These are phyloP conservation scores for Hyaloperonospora brassicae DNA, from an alignment of 352 stramenopile genomes.

Conservation along the genomic window DNA sequence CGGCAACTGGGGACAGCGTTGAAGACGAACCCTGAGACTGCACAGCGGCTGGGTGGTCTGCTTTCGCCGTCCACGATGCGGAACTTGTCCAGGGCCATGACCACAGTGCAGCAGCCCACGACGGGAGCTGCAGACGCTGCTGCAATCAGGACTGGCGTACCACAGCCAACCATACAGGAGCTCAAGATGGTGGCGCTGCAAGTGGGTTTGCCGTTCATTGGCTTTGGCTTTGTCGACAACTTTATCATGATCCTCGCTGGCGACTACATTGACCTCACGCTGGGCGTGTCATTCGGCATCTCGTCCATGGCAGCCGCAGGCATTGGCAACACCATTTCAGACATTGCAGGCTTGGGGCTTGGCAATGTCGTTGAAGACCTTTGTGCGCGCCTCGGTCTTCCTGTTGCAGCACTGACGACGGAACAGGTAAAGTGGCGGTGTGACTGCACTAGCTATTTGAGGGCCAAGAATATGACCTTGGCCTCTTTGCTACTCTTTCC, in stretches of 20 bases:
- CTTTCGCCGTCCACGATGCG: slow-evolving; percentile 42
- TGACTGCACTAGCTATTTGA: background rate
- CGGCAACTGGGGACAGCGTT: slow-evolving; percentile 32
- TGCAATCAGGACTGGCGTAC: slow-evolving; percentile 1
- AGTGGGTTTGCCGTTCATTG: slow-evolving; percentile 89
- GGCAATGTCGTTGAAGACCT: slow-evolving; percentile 80
- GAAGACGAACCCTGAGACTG: slow-evolving; percentile 25
- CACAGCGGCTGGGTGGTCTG: slow-evolving; percentile 30
- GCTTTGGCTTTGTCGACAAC: slow-evolving; percentile 98
- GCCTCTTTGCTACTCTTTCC: background rate
- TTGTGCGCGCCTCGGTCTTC: slow-evolving; percentile 54
- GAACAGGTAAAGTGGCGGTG: slow-evolving; percentile 37
- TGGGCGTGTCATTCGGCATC: slow-evolving; percentile 77
- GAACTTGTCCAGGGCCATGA: slow-evolving; percentile 43
- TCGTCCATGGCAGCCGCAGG: slow-evolving; percentile 82
- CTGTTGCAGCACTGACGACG: slow-evolving; percentile 43
- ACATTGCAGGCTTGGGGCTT: slow-evolving; percentile 55
- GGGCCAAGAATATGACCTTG: no score
- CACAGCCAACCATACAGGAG: slow-evolving; percentile 33
- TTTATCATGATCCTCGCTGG: slow-evolving; percentile 89
- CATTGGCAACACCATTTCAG: slow-evolving; percentile 81
- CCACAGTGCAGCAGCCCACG: slow-evolving; percentile 6
- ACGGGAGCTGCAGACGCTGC: slow-evolving; percentile 7
- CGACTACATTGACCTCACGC: slow-evolving; percentile 80
- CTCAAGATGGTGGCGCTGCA: slow-evolving; percentile 62